phyloP scores from a whole-genome alignment of 208 protist species.

The Crithidia sp. region DNA sequence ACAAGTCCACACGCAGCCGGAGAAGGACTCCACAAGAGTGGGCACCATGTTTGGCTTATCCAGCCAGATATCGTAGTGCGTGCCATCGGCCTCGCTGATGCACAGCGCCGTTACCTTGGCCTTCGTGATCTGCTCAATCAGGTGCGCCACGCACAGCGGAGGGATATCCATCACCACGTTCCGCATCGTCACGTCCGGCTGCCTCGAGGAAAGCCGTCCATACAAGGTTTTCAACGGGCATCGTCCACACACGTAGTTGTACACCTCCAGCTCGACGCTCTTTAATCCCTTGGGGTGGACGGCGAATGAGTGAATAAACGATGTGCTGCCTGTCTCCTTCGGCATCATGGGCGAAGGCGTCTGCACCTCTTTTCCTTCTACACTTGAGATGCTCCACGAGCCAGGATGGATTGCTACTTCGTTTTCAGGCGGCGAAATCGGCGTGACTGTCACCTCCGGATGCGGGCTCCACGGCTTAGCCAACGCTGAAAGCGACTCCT shows the following conservation, averaged over 20 bases:
- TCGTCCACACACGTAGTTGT: constrained; percentile 59
- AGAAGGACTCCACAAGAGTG: constrained; percentile 39
- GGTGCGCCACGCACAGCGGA: constrained; percentile 67
- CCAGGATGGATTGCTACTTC: constrained; percentile 29
- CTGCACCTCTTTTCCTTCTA: constrained; percentile 30
- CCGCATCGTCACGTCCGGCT: constrained; percentile 57
- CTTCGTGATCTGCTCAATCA: constrained; percentile 69
- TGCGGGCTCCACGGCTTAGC: constrained; percentile 46
- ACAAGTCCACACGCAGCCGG: constrained; percentile 60
- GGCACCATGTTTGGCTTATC: constrained; percentile 60
- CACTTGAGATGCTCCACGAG: constrained; percentile 15
- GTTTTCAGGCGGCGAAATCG: constrained; percentile 22
- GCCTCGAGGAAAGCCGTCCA: constrained; percentile 60
- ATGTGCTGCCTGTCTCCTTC: constrained; percentile 38
- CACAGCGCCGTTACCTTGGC: constrained; percentile 52
- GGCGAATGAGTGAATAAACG: constrained; percentile 60
- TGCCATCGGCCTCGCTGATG: constrained; percentile 34
- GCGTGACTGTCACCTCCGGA: constrained; percentile 16
- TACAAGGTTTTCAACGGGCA: constrained; percentile 67
- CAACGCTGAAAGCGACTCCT: constrained; percentile 35
- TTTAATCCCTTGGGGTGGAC: constrained; percentile 39
- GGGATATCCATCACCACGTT: constrained; percentile 66
- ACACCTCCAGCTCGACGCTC: constrained; percentile 50
- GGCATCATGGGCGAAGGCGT: constrained; percentile 50
- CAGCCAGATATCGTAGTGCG: constrained; percentile 65